Evolutionary conservation across 2,329 filamentous ascomycete genomes (phyloP), one percentile per base, ranked within the genome.

Genomic region (Lachnellula hyalina): DNA sequence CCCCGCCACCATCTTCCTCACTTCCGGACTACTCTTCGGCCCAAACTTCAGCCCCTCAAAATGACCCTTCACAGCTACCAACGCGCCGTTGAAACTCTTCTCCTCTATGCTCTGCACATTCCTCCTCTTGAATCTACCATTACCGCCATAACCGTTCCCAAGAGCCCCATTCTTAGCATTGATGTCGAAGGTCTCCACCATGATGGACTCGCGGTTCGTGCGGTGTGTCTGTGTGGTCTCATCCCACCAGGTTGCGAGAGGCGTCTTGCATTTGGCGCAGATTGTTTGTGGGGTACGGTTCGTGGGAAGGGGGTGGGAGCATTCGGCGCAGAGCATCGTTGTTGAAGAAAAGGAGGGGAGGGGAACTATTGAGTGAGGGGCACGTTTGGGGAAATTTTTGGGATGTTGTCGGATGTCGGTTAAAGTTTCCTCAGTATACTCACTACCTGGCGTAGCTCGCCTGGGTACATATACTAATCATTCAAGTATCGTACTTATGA

Each of bases 51-150:
- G 74, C 58, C 78, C 74, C 56, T 77, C 79, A 65, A 82, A 84
- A 70, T 85, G 81, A 45, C 79, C 79, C 67, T 86, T 82, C 52
- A 85, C 75, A 63, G 79, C 80, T 64, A 84, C 78, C 65, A 86
- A 74, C 15, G 79, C 81, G 1, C 79, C 79, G 2, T 77, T 76
- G 68, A 86, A 85, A 67, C 76, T 79, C 56, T 83, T 75, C 71
- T 86, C 83, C 70, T 86, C 83, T 65, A 85, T 83, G 38, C 79
- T 79, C 67, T 83, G 61, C 11, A 21, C 56, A 51, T 70, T 70
- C 45, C 36, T 57, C 42, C 66, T 50, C 28, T 44, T 50, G 25
- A 8, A 52, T 53, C 59, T 64, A 63, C 53, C 50, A 61, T 23
- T 51, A 49, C n/a, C 53, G 52, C 47, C n/a, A 25, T 48, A 32